Evolutionary conservation across 176 grass and related monocot genomes (phyloP), one percentile per base, ranked within the genome.

Genomic region (Oryza brachyantha): DNA sequence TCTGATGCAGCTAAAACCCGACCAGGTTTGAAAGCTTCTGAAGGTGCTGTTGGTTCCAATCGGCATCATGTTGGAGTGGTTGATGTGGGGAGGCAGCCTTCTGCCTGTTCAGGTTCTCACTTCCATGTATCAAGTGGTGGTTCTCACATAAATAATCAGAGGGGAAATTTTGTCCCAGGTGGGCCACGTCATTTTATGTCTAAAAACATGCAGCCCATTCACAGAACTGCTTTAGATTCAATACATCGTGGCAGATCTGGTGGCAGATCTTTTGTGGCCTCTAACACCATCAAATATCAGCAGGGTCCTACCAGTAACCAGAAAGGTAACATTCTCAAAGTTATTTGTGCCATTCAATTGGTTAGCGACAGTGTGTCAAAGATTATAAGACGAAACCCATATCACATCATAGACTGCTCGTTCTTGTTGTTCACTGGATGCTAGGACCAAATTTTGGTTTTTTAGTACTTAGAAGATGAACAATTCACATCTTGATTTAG

Each of bases 321-420:
- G 61, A 94, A 94, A 89, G 92, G 92, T 94, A 94, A 61, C 29
- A 64, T 84, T 64, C 35, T 55, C 28, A 29, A 5, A 80, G 70
- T 19, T 68, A 36, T 52, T 55, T 62, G 62, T 41, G 65, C 0
- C 46, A 5, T 75, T 28, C 11, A 12, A 36, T 68, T 61, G 22
- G 2, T 59, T 26, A 29, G 24, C 5, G 64, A 46, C 38, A 73
- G 9, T 42, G 26, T 42, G 29, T 42, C 17, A 24, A 10, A 48
- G 45, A 48, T 19, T 48, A 19, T 14, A 48, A 48, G 45, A 48
- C 19, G 16, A 6, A 48, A 48, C 45, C 16, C 5, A 48, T 48
- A 48, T 48, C 16, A 17, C 16, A 5, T 17, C 45, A 48, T 58
- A 38, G 31, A 8, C 22, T 21, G 31, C 3, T 37, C 10, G 13